Evolutionary conservation across 306 rosid species (phyloP), one percentile per base, ranked within the genome.

Genomic region (Lotus japonicus): DNA sequence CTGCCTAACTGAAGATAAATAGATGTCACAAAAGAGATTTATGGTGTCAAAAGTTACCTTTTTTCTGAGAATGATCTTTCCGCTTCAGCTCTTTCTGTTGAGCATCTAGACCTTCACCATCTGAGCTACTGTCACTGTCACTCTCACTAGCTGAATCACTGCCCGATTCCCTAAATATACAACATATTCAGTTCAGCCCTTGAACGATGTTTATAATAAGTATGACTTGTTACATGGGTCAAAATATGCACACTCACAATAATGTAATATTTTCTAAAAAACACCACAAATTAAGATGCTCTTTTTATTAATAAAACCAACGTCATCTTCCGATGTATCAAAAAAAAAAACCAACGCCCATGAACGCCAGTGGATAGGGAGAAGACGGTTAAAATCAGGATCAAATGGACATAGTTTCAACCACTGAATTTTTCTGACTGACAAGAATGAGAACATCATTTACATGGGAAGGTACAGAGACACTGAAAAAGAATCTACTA

Each of bases 101-200:
- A 51, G 43, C 66, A 73, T 65, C 86, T 58, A 64, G 64, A 52
- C 73, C 77, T 82, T 76, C 83, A 74, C 64, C 71, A 38, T 70
- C 88, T 58, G 87, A 77, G 72, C 71, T 70, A 57, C 67, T 73
- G 75, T 56, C 83, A 14, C 85, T 79, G 48, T 70, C 64, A 73
- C 77, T 83, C 66, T 84, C 95, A 62, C 83, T 81, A 17, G 82
- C 96, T 18, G 98, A 74, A 77, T 89, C 89, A 8, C 86, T 78
- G 41, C 48, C 84, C 1, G 80, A 83, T 12, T 82, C 87, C 90
- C 98, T 92, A 13, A 43, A 71, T 9, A 71, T 9, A 58, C n/a
- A 55, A 57, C 35, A 73, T 26, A 26, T 45, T 73, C 45, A 71
- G 17, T 23, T 14, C 14, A 51, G 44, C 45, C 61, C 58, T n/a